Evolutionary conservation across 2,329 filamentous ascomycete genomes (phyloP), one percentile per base, ranked within the genome.

Genomic region (Epichloe sp.): DNA sequence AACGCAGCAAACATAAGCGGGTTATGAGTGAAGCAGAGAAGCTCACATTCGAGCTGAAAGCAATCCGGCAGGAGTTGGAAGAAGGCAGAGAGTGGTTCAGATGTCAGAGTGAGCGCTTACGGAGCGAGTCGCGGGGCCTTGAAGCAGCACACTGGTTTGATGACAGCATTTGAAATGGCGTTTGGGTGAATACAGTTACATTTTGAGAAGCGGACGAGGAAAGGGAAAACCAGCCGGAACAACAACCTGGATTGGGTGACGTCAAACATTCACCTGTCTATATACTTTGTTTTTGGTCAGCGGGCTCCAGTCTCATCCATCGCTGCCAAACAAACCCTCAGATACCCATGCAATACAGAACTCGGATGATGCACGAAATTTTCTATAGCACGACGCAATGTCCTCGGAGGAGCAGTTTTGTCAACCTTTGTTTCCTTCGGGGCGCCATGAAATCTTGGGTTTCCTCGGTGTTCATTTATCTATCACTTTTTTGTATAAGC

Each of bases 21-120:
- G 66, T 73, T 15, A 65, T 75, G 59, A 67, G 68, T 50, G 69
- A 72, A 44, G 69, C 68, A 31, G 64, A 69, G 52, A 67, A 62
- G 38, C 55, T 70, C 52, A 62, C 68, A 44, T 62, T 57, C 36
- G 71, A 75, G 55, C 65, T 76, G 41, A 65, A 65, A 38, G 63
- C 65, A 48, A 63, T 71, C 56, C 65, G 70, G 14, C 62, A 68
- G 52, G 71, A 74, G 52, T 65, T 76, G 61, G 70, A 75, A 54
- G 66, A 74, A 54, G 71, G 67, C 67, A 15, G 65, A n/a, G 63
- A 65, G 19, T 76, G 73, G 73, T 74, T 71, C 58, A 64, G 62
- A 49, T 65, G 68, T 49, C 72, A 76, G 59, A 73, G 68, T 38
- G 66, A 70, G 50, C 65, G 64, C 41, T 54, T 76, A 54, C 66